Evolutionary conservation across 2,329 filamentous ascomycete species (phyloP).

Genomic region (Teratosphaeria pseudoeucalypti): DNA sequence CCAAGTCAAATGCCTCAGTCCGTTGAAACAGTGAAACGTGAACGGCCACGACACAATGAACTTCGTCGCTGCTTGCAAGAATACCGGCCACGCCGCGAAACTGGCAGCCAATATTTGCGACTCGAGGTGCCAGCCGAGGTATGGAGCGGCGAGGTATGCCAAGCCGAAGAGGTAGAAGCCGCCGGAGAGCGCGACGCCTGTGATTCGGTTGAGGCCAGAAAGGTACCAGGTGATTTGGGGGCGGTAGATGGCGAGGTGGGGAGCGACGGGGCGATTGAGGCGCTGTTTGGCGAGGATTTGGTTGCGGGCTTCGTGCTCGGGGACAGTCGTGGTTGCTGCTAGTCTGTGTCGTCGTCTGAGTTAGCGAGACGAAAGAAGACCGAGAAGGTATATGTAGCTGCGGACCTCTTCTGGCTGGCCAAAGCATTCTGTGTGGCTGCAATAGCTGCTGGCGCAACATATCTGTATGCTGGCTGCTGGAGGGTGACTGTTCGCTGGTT

Average conservation of each 20-base stretch:
- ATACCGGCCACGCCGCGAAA: constrained; percentile 51
- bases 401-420: constrained; percentile 39
- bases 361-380: constrained; percentile 1
- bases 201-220: constrained; percentile 70
- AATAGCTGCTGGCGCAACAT: constrained; percentile 35
- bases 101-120: constrained; percentile 52
- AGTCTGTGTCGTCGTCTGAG: constrained; percentile 22
- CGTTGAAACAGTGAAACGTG: constrained; percentile 58
- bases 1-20: constrained; percentile 62
- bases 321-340: constrained; percentile 45
- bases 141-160: constrained; percentile 70
- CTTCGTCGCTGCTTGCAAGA: constrained; percentile 51
- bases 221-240: constrained; percentile 76
- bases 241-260: constrained; percentile 79
- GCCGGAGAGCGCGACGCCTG: constrained; percentile 62
- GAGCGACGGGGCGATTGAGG: constrained; percentile 67
- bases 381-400: background rate
- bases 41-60: constrained; percentile 52
- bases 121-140: constrained; percentile 62
- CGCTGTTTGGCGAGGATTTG: constrained; percentile 73
- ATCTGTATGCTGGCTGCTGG: constrained; percentile 35
- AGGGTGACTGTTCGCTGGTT: constrained; percentile 30
- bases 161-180: constrained; percentile 69
- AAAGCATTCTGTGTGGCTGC: constrained; percentile 27
- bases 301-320: constrained; percentile 41